Base-by-base conservation (phyloP, 495 filamentous ascomycete genomes). In the Penicillium ucsense region DNA sequence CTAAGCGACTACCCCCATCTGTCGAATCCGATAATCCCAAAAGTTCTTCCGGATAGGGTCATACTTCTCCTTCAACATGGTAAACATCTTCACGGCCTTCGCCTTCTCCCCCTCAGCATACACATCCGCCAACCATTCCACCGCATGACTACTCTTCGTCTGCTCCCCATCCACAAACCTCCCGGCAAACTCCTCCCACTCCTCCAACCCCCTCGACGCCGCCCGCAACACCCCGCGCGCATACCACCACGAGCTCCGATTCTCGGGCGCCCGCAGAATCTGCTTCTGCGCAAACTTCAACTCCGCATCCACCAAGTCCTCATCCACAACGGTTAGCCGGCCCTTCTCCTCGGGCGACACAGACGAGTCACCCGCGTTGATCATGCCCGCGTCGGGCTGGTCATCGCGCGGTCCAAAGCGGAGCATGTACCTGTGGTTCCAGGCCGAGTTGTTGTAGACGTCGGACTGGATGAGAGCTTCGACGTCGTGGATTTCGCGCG, bases 341-440 rank as follows among this genome's bases (percentile, higher is more conserved):
- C 65, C 63, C 59, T 71, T 70, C 34, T 70, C 62, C 20, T 64
- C 53, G 30, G 76, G 70, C 2, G 66, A 71, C 3, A 66, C 64
- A 1, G 36, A 46, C 20, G 63, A 62, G 5, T 65, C 46, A 30
- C 56, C 59, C 0, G 59, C 45, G 35, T 70, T 76, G 3, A 69
- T 64, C 45, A 81, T 82, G 1, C 64, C 71, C 3, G 64, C 69
- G 27, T 66, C 59, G 1, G 47, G 62, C 50, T 55, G 56, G 9
- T 50, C 43, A 8, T 43, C 52, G 29, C 68, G 60, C 36, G 81
- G 72, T 0, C 84, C 85, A 61, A 97, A 95, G 3, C 92, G 79
- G 5, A 97, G 53, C 65, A 88, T 94, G 71, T 88, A 97, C 8
- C 92, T 81, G 70, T 98, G 94, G 53, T 89, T 94, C 92, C 92